Conservation (phyloP, 2,329 filamentous ascomycete genomes). For the Cercospora nicotianae region DNA sequence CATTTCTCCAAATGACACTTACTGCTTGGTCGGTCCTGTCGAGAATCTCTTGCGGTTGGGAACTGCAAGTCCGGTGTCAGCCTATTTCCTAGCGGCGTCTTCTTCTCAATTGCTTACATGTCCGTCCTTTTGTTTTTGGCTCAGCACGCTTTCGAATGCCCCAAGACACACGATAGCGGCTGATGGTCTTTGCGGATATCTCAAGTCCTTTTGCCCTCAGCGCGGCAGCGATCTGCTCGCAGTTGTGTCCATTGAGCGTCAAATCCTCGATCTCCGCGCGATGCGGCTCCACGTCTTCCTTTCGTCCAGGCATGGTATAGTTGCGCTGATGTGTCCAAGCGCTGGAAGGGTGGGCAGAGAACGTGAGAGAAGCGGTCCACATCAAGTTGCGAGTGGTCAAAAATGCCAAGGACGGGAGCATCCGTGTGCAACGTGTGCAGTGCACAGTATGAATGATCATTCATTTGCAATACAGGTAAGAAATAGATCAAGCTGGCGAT, state of each 20-base stretch:
- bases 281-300: constrained; percentile 21
- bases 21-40: constrained; percentile 6
- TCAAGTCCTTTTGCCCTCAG: constrained; percentile 26
- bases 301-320: constrained; percentile 13
- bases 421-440: not conserved
- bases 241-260: constrained; percentile 28
- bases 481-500: not conserved
- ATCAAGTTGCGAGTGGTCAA: not conserved
- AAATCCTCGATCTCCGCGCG: constrained; percentile 27
- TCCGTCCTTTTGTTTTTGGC: constrained; percentile 22
- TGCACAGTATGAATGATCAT: not conserved
- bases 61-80: not conserved
- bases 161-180: constrained; percentile 29
- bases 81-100: not conserved
- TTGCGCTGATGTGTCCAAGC: not conserved
- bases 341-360: constrained; percentile 4
- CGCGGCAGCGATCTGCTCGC: constrained; percentile 29
- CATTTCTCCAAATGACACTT: not conserved
- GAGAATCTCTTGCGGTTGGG: constrained; percentile 1
- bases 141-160: constrained; percentile 29
- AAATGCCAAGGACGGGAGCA: not conserved
- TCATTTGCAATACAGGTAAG: not conserved
- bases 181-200: constrained; percentile 29
- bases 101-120: constrained; percentile 3
- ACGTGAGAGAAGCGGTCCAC: not conserved